A percentile compares a stretch with the other conserved stretches of the same genome.
phyloP scores from a whole-genome alignment of 768 basidiomycete genomes.

The Tylopilus balloui region DNA sequence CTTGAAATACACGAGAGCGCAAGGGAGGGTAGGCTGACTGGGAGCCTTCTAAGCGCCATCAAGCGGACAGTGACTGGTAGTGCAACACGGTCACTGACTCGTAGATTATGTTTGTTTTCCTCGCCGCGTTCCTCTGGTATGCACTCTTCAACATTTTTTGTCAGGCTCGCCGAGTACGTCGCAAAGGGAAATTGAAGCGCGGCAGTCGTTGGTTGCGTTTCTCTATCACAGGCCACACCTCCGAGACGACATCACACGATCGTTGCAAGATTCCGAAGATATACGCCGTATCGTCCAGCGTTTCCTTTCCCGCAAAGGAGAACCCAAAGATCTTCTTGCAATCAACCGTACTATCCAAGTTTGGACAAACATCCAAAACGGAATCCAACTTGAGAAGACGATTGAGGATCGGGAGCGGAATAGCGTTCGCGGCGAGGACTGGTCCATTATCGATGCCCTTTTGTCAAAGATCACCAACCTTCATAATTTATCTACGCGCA shows the following conservation, averaged over 20 bases:
- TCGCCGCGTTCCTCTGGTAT: not conserved
- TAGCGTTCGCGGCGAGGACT: constrained; percentile 34
- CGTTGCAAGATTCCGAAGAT: constrained; percentile 61
- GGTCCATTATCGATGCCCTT: constrained; percentile 53
- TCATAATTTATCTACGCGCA: constrained; percentile 48
- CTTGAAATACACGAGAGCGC: constrained; percentile 77
- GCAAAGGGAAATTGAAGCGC: constrained; percentile 60
- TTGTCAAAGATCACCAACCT: constrained; percentile 52
- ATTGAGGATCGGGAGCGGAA: constrained; percentile 40
- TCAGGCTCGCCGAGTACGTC: constrained; percentile 85
- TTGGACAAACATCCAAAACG: constrained; percentile 52
- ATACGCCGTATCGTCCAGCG: constrained; percentile 71
- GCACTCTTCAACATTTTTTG: constrained; percentile 13
- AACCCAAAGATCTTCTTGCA: constrained; percentile 57
- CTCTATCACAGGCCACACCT: constrained; percentile 60
- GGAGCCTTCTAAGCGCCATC: constrained; percentile 69
- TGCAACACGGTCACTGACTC: constrained; percentile 67
- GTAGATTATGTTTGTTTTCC: constrained; percentile 67
- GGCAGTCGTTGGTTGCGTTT: constrained; percentile 74
- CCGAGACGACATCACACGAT: constrained; percentile 54
- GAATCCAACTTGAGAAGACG: constrained; percentile 52
- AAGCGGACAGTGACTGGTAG: constrained; percentile 76
- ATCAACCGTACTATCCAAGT: constrained; percentile 58
- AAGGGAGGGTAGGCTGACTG: constrained; percentile 66
- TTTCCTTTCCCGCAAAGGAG: constrained; percentile 66